Percentiles rank a stretch among this genome's conserved stretches.
These are phyloP conservation scores for Aspergillus luchuensis DNA, from an alignment of 2,329 filamentous ascomycete genomes.

Conservation along the genomic window DNA sequence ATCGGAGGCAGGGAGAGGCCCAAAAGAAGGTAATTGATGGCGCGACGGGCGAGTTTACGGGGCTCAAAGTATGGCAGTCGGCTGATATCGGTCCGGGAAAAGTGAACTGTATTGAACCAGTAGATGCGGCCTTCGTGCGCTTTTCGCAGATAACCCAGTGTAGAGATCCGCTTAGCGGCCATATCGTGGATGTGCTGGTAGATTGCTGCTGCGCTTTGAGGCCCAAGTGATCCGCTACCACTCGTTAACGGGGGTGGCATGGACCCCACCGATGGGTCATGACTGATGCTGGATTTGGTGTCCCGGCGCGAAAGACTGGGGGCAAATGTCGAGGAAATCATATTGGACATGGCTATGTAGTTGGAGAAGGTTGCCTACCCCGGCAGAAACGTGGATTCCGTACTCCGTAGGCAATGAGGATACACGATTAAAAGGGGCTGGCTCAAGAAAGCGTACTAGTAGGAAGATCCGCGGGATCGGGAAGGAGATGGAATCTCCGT, in stretches of 20 bases:
- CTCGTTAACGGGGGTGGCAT: constrained; percentile 36
- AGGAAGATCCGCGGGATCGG: too few relatives aligned
- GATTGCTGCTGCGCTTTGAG: constrained; percentile 57
- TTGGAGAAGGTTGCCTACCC: background rate
- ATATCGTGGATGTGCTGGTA: constrained; percentile 77
- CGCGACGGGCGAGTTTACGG: constrained; percentile 81
- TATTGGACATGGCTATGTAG: constrained; percentile 14
- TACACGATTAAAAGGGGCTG: too few relatives aligned
- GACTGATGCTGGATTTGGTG: constrained; percentile 36
- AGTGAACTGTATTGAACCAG: constrained; percentile 97
- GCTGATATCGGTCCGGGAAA: constrained; percentile 76
- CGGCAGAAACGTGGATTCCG: background rate
- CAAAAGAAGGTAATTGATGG: constrained; percentile 89
- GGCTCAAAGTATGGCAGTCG: constrained; percentile 84
- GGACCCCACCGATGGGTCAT: constrained; percentile 27
- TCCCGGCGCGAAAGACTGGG: constrained; percentile 38
- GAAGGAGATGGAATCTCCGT: too few relatives aligned
- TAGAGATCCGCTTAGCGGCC: constrained; percentile 89
- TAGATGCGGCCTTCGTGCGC: constrained; percentile 95
- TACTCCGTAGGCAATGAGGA: too few relatives aligned
- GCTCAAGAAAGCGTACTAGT: too few relatives aligned
- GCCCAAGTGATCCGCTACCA: constrained; percentile 39
- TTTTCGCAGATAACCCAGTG: constrained; percentile 87
- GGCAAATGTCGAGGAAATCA: constrained; percentile 39
- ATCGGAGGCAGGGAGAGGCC: constrained; percentile 88